Conservation (phyloP, 305 asterid genomes). For the Fraxinus ornus region DNA sequence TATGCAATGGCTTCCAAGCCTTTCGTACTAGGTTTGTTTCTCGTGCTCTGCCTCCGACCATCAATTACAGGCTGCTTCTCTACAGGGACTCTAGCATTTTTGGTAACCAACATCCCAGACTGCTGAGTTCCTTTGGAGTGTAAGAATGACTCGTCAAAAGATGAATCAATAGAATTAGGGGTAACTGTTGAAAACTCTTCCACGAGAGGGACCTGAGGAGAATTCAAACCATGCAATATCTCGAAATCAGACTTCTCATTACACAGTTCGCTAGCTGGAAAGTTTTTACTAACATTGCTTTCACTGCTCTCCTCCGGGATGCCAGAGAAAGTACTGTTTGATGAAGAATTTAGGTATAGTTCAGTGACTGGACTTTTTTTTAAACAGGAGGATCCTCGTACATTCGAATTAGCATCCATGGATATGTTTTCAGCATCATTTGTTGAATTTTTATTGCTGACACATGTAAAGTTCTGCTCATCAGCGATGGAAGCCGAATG, state of each 20-base stretch:
- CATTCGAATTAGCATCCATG: constrained; percentile 6
- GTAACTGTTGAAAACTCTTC: not conserved
- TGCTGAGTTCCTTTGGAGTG: constrained; percentile 35
- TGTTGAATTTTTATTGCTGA: constrained; percentile 24
- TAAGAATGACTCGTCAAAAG: not conserved
- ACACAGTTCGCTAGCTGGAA: not conserved
- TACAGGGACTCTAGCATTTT: not conserved
- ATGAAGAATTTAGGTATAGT: not conserved
- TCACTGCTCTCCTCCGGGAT: not conserved
- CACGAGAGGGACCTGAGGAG: constrained; percentile 38
- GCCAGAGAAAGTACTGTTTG: not conserved
- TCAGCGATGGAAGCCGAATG: not conserved
- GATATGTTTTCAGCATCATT: constrained; percentile 2
- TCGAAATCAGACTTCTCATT: constrained; percentile 30
- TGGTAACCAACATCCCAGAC: not conserved
- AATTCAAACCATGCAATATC: constrained; percentile 56
- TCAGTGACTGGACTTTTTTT: constrained; percentile 37
- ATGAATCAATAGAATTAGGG: not conserved
- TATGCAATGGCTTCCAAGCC: constrained; percentile 64
- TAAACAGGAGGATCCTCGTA: constrained; percentile 17
- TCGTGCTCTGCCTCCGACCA: constrained; percentile 57
- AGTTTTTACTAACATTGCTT: not conserved
- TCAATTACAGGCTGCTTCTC: constrained; percentile 35
- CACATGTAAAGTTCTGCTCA: constrained; percentile 5
- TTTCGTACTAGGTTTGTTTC: constrained; percentile 63